Percentiles rank a stretch among this genome's conserved stretches.
Evolutionary conservation across 1,284 basidiomycete species (phyloP).

Genomic region (Vanrija sp.): DNA sequence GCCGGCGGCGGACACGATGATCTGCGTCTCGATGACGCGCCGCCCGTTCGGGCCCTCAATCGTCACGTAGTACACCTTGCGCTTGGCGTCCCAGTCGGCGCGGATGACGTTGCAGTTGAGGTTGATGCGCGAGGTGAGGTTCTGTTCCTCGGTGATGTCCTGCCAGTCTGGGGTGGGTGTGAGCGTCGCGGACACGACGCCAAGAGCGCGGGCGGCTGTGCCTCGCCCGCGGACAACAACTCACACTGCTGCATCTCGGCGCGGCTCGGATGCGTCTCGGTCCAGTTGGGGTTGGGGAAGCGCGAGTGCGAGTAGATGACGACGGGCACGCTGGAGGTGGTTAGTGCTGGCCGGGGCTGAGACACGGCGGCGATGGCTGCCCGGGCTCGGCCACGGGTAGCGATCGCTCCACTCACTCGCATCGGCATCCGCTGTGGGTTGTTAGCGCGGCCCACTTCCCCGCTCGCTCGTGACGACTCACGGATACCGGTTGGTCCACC

Average conservation of each 20-base stretch:
- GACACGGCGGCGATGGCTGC: too few species aligned
- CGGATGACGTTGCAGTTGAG: neutral
- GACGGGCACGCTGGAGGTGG: slow-evolving; percentile 13
- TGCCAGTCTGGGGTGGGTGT: slow-evolving; percentile 2
- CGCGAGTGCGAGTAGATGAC: slow-evolving; percentile 17
- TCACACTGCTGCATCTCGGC: slow-evolving; percentile 15
- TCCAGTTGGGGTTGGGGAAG: slow-evolving; percentile 17
- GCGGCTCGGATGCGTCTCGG: slow-evolving; percentile 12
- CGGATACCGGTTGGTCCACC: slow-evolving; percentile 24
- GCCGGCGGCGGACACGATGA: slow-evolving; percentile 27
- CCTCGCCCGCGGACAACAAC: too few species aligned
- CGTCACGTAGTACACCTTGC: slow-evolving; percentile 3
- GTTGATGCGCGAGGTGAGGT: slow-evolving; percentile 1
- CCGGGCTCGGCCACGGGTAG: neutral
- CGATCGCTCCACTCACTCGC: slow-evolving; percentile 34
- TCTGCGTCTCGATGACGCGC: slow-evolving; percentile 5
- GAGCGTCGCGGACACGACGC: too few species aligned
- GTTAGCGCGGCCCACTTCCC: slow-evolving; percentile 15
- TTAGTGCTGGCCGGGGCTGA: neutral
- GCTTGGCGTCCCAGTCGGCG: slow-evolving; percentile 9
- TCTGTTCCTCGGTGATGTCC: slow-evolving; percentile 5
- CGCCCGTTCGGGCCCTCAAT: neutral
- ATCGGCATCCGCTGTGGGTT: slow-evolving; percentile 29
- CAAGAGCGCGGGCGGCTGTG: too few species aligned
- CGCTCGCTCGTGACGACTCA: slow-evolving; percentile 4